Percentiles rank a stretch among this genome's conserved stretches.
phyloP scores from a whole-genome alignment of 179 eudicot species.

The Patellifolia procumbens region DNA sequence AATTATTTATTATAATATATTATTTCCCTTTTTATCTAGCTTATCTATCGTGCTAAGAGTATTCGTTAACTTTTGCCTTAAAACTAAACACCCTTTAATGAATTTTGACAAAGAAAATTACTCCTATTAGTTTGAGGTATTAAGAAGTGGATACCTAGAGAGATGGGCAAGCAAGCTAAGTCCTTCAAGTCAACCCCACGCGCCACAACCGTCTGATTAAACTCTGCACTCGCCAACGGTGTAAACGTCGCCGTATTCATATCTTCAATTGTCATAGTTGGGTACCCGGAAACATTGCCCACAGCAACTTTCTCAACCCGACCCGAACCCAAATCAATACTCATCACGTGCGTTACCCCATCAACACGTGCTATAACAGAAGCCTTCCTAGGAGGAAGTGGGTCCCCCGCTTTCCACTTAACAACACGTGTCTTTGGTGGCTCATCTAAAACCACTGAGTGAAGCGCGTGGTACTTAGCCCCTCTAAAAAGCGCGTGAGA shows the following conservation, averaged over 20 bases:
- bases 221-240: slow-evolving; percentile 58
- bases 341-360: slow-evolving; percentile 48
- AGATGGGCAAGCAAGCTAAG: slow-evolving; percentile 78
- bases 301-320: slow-evolving; percentile 43
- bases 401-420: slow-evolving; percentile 62
- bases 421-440: slow-evolving; percentile 59
- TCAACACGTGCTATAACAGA: slow-evolving; percentile 69
- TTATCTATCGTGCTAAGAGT: too few relatives aligned
- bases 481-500: slow-evolving; percentile 44
- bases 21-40: too few relatives aligned
- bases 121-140: too few relatives aligned
- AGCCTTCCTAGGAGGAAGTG: slow-evolving; percentile 60
- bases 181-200: slow-evolving; percentile 77
- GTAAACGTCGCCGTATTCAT: slow-evolving; percentile 60
- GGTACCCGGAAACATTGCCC: slow-evolving; percentile 58
- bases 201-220: slow-evolving; percentile 64
- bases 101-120: too few relatives aligned
- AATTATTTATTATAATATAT: too few relatives aligned
- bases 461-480: slow-evolving; percentile 51
- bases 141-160: slow-evolving; percentile 33
- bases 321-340: slow-evolving; percentile 48
- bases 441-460: slow-evolving; percentile 67
- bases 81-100: too few relatives aligned
- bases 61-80: too few relatives aligned
- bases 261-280: slow-evolving; percentile 83